Evolutionary conservation across 2,329 filamentous ascomycete genomes (phyloP), one percentile per base, ranked within the genome.

Genomic region (Cladophialophora carrionii): DNA sequence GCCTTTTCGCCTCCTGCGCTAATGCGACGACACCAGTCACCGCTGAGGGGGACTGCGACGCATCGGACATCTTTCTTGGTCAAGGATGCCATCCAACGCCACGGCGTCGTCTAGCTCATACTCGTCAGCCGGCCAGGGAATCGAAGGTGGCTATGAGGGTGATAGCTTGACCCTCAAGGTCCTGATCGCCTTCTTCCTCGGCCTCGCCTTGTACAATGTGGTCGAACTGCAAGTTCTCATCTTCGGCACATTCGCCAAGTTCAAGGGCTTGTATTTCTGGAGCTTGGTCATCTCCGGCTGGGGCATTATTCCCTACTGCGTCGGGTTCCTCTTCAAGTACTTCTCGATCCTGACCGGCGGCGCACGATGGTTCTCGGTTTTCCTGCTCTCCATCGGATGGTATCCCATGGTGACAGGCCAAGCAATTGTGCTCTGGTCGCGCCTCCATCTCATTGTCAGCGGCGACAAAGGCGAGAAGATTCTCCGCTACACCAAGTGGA

Each of bases 241-340:
- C 62, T 82, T 82, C 58, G 77, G 79, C 65, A 82, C 80, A 5
- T 84, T 84, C 68, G 77, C 76, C 51, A 73, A 75, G 59, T 81
- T 79, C 56, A 74, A 72, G 31, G 80, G 81, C 3, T 74, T 83
- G 9, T 84, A 84, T 73, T 84, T 84, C 71, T 83, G 80, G 78
- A 80, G 78, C 66, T 67, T 83, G n/a, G 66, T 80, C 10, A 77
- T 81, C 1, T 78, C 79, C 10, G 74, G 76, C 12, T 57, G 76
- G 31, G 82, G 81, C 26, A 75, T 83, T 41, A 71, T 81, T 4
- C 77, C 80, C 2, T 80, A 82, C 70, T 76, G 78, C 2, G 68
- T 82, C 10, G 81, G 80, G 3, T 82, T 82, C 68, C 63, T 83
- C 31, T 73, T 83, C 68, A 82, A 81, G 66, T 81, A 80, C 70